Base-by-base conservation (phyloP, 2,329 filamentous ascomycete genomes). In the Microsporum ferrugineum region DNA sequence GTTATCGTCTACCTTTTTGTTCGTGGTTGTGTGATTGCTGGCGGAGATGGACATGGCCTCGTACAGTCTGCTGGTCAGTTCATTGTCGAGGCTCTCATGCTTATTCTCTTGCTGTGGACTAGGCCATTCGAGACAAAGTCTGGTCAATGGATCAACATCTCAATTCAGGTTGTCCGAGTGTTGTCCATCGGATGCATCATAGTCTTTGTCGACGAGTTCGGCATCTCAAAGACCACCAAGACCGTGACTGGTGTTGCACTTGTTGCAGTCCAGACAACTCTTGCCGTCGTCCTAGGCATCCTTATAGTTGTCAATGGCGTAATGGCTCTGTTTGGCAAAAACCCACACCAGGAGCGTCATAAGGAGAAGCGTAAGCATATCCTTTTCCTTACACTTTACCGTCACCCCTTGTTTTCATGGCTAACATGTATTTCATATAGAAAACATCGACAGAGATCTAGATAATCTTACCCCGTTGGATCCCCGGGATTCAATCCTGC, bases 181-280 rank as follows among this genome's bases (percentile, higher is more conserved):
- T 77, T 96, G 58, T 96, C 92, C 0, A 88, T 96, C 5, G 81
- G 84, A 60, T 96, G 91, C 76, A 89, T 97, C 67, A 77, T 99
- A 66, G 80, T 97, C 58, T 99, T 97, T 68, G 92, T 97, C 33
- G 88, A 97, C 71, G 87, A 97, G 76, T 85, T 99, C 60, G 89
- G 88, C 61, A 87, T 99, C 67, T 82, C 85, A 4, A 87, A 96
- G 74, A 95, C 91, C 7, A 96, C 92, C 7, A 90, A 96, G 78
- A 97, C 94, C 0, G 84, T 97, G 57, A 92, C 89, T 14, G 94
- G 94, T 60, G 84, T 97, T n/a, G 89, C 91, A 14, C 81, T 99
- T 62, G 94, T 97, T 66, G 89, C 86, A n/a, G 82, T 97, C 3
- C 94, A 99, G 75, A 89, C 89, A 0, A 83, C 86, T 0, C 77